Percentiles rank a stretch among this genome's conserved stretches.
These are phyloP conservation scores for Aspergillus clavatus DNA, from an alignment of 2,329 filamentous ascomycete species.

Conservation along the genomic window DNA sequence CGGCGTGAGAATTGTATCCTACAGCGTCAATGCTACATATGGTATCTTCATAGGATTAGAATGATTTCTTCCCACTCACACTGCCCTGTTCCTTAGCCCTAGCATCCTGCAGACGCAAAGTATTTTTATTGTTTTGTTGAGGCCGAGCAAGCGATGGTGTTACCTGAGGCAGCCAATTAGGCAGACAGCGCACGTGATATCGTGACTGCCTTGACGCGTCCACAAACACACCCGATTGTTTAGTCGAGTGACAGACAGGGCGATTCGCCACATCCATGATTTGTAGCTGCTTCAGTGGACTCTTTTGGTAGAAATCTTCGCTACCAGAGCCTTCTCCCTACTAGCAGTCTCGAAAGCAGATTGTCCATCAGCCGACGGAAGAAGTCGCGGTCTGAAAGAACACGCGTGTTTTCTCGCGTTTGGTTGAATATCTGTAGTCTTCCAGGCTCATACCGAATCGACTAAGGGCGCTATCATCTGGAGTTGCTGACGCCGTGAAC, in stretches of 20 bases:
- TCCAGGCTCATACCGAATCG: too few relatives aligned
- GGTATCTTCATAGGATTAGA: too few relatives aligned
- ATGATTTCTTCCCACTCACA: too few relatives aligned
- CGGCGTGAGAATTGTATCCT: too few relatives aligned
- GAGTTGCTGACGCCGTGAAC: too few relatives aligned
- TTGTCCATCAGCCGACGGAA: neutral
- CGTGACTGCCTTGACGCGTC: slow-evolving; percentile 35
- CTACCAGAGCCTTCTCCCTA: neutral
- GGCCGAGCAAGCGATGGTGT: too few relatives aligned
- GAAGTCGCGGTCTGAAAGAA: slow-evolving; percentile 8
- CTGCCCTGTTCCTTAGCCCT: too few relatives aligned
- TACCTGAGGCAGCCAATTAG: slow-evolving; percentile 8
- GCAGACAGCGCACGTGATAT: slow-evolving; percentile 30
- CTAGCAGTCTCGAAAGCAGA: neutral
- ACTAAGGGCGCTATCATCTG: too few relatives aligned
- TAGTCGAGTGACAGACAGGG: slow-evolving; percentile 6
- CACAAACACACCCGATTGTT: slow-evolving; percentile 10
- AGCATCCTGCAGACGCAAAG: too few relatives aligned
- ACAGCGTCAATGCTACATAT: too few relatives aligned
- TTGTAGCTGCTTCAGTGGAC: neutral
- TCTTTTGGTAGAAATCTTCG: neutral
- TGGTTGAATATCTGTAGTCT: neutral
- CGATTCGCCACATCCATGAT: slow-evolving; percentile 21
- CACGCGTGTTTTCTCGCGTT: slow-evolving; percentile 15
- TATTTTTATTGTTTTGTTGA: neutral